Base-by-base conservation (phyloP, 208 protist species). In the Naegleria lovaniensis region DNA sequence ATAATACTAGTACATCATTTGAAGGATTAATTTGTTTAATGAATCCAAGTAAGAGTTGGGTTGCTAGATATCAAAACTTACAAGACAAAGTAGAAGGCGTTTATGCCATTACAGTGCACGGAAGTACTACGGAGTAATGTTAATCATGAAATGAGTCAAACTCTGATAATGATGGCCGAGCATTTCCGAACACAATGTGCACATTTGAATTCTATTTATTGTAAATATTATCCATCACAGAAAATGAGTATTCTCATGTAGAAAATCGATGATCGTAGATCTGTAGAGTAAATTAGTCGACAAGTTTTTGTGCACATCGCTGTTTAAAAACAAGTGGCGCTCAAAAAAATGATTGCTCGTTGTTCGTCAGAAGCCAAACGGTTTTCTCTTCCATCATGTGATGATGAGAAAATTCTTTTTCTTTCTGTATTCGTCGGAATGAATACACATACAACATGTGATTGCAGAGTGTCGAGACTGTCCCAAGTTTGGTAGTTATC, bases 1-100 rank as follows among this genome's bases (percentile, higher is more conserved):
- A 19, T 36, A 79, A 79, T 29, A 89, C 85, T 67, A 89, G 48
- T 41, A 67, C 85, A 39, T 33, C 85, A 33, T 89, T 89, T 89
- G 85, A 89, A 89, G 85, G 85, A 0, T 89, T 41, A 40, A 67
- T 89, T 89, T 9, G 29, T n/a, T 33, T 67, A n/a, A 67, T 40
- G n/a, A 41, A 33, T 89, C 48, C 85, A 67, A 4, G 59, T 40
- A 67, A 89, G 13, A 67, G 48, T 58, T 89, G 85, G 85, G 85
- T 89, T 7, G 85, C 85, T n/a, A 89, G 48, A 67, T 89, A 40
- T 39, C 85, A 89, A 89, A 41, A 41, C 33, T 29, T 88, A 13
- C 41, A 51, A 58, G 33, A 58, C 15, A 51, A 88, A 58, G 39
- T 19, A 15, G 33, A 88, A 58, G 85, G 85, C 39, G 33, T 88